Evolutionary conservation across 2,329 filamentous ascomycete species (phyloP).

Genomic region (Colletotrichum incanum): DNA sequence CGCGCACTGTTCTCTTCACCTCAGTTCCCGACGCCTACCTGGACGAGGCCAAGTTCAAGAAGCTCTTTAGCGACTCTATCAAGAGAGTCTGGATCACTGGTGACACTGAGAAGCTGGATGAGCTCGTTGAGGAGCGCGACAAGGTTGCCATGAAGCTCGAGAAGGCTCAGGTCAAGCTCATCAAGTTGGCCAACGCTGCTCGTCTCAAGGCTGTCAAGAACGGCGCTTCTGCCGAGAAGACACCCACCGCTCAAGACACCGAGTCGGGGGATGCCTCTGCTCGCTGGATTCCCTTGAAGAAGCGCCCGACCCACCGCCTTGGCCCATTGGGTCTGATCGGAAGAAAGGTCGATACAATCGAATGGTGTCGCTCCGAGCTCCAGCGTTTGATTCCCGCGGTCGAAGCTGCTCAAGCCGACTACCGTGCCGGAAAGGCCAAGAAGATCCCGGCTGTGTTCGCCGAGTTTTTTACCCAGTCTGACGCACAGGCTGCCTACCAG

Average conservation of each 20-base stretch:
- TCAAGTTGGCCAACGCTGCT: constrained; percentile 82
- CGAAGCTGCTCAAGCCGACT: constrained; percentile 76
- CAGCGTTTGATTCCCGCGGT: constrained; percentile 80
- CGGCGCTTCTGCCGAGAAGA: constrained; percentile 59
- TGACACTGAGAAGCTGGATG: constrained; percentile 82
- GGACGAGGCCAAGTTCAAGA: constrained; percentile 81
- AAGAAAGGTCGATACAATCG: constrained; percentile 93
- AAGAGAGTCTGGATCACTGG: constrained; percentile 88
- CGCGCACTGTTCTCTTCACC: constrained; percentile 90
- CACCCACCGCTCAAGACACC: constrained; percentile 68
- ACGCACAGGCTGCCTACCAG: constrained; percentile 90
- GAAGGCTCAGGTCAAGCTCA: constrained; percentile 87
- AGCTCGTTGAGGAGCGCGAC: constrained; percentile 86
- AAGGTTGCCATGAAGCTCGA: constrained; percentile 87
- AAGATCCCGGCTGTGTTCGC: constrained; percentile 87
- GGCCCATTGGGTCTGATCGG: constrained; percentile 73
- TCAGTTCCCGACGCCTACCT: constrained; percentile 86
- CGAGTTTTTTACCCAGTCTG: constrained; percentile 86
- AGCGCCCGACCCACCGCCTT: constrained; percentile 82
- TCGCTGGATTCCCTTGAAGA: constrained; percentile 80
- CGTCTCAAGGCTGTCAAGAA: constrained; percentile 80
- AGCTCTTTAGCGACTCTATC: constrained; percentile 86
- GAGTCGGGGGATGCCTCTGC: constrained; percentile 78
- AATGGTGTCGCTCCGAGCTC: constrained; percentile 85
- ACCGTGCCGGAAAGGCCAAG: constrained; percentile 75